Base-by-base conservation (phyloP, 2,329 filamentous ascomycete species). In the Cercospora sp. region DNA sequence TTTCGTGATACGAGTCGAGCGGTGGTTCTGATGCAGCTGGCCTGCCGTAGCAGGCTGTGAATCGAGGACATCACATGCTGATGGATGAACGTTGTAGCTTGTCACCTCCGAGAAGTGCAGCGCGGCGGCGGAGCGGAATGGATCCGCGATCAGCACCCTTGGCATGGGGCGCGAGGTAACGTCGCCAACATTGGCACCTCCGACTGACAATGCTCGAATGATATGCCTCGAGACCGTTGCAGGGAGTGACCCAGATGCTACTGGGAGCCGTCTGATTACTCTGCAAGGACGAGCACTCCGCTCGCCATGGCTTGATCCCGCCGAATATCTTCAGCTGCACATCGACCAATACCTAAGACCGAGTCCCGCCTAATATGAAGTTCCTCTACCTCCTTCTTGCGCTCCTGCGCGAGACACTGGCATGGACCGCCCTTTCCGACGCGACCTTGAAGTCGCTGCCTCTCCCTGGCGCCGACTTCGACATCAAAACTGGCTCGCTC, bases 401-500 rank as follows among this genome's bases (percentile, higher is more conserved):
- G n/a, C 70, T 81, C 45, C 72, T 75, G 70, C 69, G 74, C 55
- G 62, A 75, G 39, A 74, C 74, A 48, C 66, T 74, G 45, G 85
- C 85, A 65, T 90, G 90, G 79, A 83, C 83, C 53, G 76, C 83
- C 26, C 84, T 98, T 67, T 92, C 92, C 39, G 91, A 97, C 80
- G 86, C 87, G 66, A 90, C 91, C 36, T 85, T 98, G 53, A 86
- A 84, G 70, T 83, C 83, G 63, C 86, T 99, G 16, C 91, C 93
- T 12, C 86, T 86, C n/a, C 89, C 89, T 1, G 89, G 87, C 68
- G 70, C 77, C 68, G 75, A 80, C 71, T 94, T 97, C 78, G 87
- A 97, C 80, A 92, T 95, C 73, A 81, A 90, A 68, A 86, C 83
- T 36, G 93, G 93, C 72, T 83, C 87, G 3, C 85, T 99, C 18